phyloP scores from a whole-genome alignment of 2,329 filamentous ascomycete genomes.

The Periconia macrospinosa region DNA sequence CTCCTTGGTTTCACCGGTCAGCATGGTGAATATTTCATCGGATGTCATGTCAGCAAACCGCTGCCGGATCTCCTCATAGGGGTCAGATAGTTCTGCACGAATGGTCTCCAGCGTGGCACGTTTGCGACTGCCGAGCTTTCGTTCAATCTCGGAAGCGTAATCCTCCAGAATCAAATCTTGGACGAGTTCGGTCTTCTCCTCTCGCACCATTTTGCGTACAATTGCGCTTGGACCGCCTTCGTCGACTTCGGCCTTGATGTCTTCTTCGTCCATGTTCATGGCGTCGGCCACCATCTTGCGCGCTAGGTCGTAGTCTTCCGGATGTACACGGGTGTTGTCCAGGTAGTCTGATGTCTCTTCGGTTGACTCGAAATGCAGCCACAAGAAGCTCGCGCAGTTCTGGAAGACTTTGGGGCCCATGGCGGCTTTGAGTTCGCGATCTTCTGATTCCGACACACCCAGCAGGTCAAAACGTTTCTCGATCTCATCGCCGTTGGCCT shows the following conservation, averaged over 20 bases:
- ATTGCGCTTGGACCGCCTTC: slow-evolving; percentile 89
- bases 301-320: slow-evolving; percentile 96
- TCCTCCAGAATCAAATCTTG: slow-evolving; percentile 96
- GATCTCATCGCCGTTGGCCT: slow-evolving; percentile 84
- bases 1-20: slow-evolving; percentile 88
- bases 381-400: slow-evolving; percentile 95
- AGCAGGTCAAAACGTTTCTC: slow-evolving; percentile 84
- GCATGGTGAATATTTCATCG: slow-evolving; percentile 91
- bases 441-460: slow-evolving; percentile 77
- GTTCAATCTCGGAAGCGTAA: slow-evolving; percentile 93
- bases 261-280: slow-evolving; percentile 93
- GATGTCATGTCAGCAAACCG: slow-evolving; percentile 70
- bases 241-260: slow-evolving; percentile 91
- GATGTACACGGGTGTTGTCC: slow-evolving; percentile 95
- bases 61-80: slow-evolving; percentile 90
- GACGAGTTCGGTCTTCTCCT: slow-evolving; percentile 90
- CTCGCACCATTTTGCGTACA: slow-evolving; percentile 90
- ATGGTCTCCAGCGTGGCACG: slow-evolving; percentile 96
- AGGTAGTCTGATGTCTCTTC: slow-evolving; percentile 85
- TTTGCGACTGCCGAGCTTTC: slow-evolving; percentile 91
- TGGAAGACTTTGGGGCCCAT: slow-evolving; percentile 92
- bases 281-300: slow-evolving; percentile 99
- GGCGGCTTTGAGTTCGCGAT: slow-evolving; percentile 37
- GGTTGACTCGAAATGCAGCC: slow-evolving; percentile 82
- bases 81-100: slow-evolving; percentile 85